Evolutionary conservation across 2,329 filamentous ascomycete genomes (phyloP).

Genomic region (Trichoderma sp.): DNA sequence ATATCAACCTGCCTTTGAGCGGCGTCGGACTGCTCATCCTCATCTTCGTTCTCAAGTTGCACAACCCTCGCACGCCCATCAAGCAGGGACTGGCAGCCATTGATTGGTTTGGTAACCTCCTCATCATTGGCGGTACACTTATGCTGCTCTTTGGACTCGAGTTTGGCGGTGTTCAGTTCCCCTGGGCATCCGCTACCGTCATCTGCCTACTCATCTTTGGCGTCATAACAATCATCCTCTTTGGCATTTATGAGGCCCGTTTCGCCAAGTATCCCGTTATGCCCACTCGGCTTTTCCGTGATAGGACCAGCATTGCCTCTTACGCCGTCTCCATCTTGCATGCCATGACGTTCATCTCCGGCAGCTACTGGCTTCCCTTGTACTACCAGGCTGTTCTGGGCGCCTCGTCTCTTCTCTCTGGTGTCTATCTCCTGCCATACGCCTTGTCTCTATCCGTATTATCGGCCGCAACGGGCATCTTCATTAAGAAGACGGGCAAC

Average conservation of each 20-base stretch:
- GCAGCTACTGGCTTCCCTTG: slow-evolving; percentile 77
- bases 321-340: slow-evolving; percentile 71
- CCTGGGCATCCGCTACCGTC: slow-evolving; percentile 75
- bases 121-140: slow-evolving; percentile 74
- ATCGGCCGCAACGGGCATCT: slow-evolving; percentile 59
- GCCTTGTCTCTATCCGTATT: slow-evolving; percentile 67
- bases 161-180: slow-evolving; percentile 73
- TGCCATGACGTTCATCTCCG: slow-evolving; percentile 74
- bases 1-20: slow-evolving; percentile 60
- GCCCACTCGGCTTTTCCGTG: slow-evolving; percentile 69
- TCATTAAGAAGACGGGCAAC: slow-evolving; percentile 64
- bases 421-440: slow-evolving; percentile 72
- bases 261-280: slow-evolving; percentile 77
- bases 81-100: slow-evolving; percentile 63
- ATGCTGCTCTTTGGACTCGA: slow-evolving; percentile 87
- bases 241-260: slow-evolving; percentile 72
- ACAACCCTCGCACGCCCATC: slow-evolving; percentile 67
- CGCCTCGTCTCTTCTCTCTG: slow-evolving; percentile 68
- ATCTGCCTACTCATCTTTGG: slow-evolving; percentile 80
- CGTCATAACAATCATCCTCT: slow-evolving; percentile 61
- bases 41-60: slow-evolving; percentile 65
- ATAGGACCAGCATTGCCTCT: slow-evolving; percentile 64
- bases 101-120: slow-evolving; percentile 57
- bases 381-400: slow-evolving; percentile 81
- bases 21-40: slow-evolving; percentile 52